phyloP scores from a whole-genome alignment of 148 eudicot genomes.

The Agrostemma githago region DNA sequence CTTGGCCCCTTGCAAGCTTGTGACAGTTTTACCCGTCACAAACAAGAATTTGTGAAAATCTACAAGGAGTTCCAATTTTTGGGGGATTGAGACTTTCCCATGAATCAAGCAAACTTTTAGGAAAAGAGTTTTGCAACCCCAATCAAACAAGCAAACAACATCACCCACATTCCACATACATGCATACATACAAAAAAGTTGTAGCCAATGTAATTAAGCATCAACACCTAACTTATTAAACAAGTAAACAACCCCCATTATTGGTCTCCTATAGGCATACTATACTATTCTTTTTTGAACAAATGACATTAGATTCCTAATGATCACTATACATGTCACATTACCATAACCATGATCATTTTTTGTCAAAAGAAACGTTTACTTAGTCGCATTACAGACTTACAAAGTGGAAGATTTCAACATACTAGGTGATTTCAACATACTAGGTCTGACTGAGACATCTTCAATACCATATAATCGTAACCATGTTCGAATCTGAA shows the following conservation, averaged over 20 bases:
- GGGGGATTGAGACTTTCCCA: not conserved
- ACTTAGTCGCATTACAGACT: no score
- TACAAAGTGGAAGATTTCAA: no score
- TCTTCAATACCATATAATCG: no score
- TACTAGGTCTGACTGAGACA: no score
- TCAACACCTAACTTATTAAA: not conserved
- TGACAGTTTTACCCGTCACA: no score
- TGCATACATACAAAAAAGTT: not conserved
- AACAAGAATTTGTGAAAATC: no score
- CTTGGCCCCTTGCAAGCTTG: no score
- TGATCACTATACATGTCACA: not conserved
- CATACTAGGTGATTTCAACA: no score
- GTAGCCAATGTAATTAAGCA: not conserved
- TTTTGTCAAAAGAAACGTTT: no score
- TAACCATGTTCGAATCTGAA: no score
- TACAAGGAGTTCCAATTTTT: not conserved
- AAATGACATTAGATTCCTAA: not conserved
- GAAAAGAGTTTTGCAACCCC: not conserved
- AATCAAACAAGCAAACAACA: slow-evolving; percentile 1
- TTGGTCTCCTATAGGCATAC: not conserved
- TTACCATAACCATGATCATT: not conserved
- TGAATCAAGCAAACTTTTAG: not conserved
- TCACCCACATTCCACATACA: not conserved
- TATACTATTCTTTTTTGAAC: not conserved
- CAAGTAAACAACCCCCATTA: not conserved